Conservation (phyloP, 1,139 yeast species). For the Hansenula lynferdii region DNA sequence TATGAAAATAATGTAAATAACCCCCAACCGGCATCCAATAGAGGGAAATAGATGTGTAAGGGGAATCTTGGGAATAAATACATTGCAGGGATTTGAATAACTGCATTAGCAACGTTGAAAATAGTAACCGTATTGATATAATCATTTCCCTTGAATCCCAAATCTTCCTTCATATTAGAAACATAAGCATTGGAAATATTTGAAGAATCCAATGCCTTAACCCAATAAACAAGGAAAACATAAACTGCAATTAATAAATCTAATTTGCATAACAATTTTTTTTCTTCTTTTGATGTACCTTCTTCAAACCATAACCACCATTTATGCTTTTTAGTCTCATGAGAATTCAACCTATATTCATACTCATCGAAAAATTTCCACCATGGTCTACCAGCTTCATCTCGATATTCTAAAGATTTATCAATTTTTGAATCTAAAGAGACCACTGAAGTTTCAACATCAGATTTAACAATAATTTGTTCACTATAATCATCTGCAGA, state of each 20-base stretch:
- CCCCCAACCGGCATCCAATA: slow-evolving; percentile 49
- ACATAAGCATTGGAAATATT: slow-evolving; percentile 59
- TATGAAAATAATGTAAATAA: slow-evolving; percentile 43
- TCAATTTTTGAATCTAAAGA: not conserved
- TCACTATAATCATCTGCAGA: too few species aligned
- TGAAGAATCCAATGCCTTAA: slow-evolving; percentile 59
- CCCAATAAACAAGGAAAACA: slow-evolving; percentile 65
- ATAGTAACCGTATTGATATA: slow-evolving; percentile 55
- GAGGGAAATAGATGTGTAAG: slow-evolving; percentile 34
- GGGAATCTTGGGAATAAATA: slow-evolving; percentile 28
- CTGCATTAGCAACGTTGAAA: slow-evolving; percentile 44
- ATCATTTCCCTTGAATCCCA: slow-evolving; percentile 60
- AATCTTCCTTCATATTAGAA: slow-evolving; percentile 52
- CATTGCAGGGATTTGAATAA: not conserved
- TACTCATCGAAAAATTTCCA: slow-evolving; percentile 61
- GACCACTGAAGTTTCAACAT: not conserved
- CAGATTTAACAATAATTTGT: not conserved
- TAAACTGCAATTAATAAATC: slow-evolving; percentile 58
- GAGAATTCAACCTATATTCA: slow-evolving; percentile 51
- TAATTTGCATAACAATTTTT: slow-evolving; percentile 49
- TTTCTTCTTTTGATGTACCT: slow-evolving; percentile 48
- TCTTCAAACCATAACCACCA: slow-evolving; percentile 68
- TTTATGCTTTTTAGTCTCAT: slow-evolving; percentile 50
- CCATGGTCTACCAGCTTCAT: slow-evolving; percentile 59
- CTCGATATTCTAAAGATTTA: slow-evolving; percentile 25